These are phyloP conservation scores for Hypoxylon sp. DNA, from an alignment of 2,329 filamentous ascomycete genomes.

Conservation along the genomic window DNA sequence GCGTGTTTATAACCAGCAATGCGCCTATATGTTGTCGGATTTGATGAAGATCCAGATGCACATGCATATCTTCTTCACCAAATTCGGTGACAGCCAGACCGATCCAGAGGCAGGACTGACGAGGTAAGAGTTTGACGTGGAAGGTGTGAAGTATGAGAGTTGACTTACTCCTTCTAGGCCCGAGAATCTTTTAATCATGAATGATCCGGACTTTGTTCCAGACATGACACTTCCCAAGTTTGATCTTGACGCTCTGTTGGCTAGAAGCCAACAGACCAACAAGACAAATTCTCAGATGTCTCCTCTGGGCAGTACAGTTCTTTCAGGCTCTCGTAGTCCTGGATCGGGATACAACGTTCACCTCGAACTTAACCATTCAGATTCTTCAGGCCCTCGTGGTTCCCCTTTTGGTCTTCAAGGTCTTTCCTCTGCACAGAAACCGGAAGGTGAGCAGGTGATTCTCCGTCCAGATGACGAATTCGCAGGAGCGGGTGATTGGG, in stretches of 20 bases:
- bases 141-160: constrained; percentile 27
- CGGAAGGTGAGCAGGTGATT: constrained; percentile 48
- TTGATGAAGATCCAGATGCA: constrained; percentile 79
- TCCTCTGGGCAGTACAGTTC: constrained; percentile 38
- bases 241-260: constrained; percentile 62
- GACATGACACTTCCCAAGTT: constrained; percentile 72
- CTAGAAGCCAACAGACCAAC: constrained; percentile 45
- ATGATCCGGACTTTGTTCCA: constrained; percentile 86
- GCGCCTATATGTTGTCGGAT: constrained; percentile 85
- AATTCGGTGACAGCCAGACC: constrained; percentile 69
- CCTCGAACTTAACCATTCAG: constrained; percentile 47
- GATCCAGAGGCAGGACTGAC: constrained; percentile 79
- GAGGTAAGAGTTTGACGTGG: constrained; percentile 67
- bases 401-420: constrained; percentile 48
- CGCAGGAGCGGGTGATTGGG: constrained; percentile 57
- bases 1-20: constrained; percentile 89
- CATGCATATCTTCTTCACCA: constrained; percentile 76
- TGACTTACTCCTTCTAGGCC: constrained; percentile 64
- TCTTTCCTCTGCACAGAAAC: constrained; percentile 50
- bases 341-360: constrained; percentile 43
- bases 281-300: constrained; percentile 52
- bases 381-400: constrained; percentile 38
- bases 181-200: constrained; percentile 80
- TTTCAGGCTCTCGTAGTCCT: constrained; percentile 41
- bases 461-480: constrained; percentile 57